Percentiles rank a stretch among this genome's conserved stretches.
Evolutionary conservation across 78 protist genomes (phyloP).

Genomic region (Diacronema lutheri): DNA sequence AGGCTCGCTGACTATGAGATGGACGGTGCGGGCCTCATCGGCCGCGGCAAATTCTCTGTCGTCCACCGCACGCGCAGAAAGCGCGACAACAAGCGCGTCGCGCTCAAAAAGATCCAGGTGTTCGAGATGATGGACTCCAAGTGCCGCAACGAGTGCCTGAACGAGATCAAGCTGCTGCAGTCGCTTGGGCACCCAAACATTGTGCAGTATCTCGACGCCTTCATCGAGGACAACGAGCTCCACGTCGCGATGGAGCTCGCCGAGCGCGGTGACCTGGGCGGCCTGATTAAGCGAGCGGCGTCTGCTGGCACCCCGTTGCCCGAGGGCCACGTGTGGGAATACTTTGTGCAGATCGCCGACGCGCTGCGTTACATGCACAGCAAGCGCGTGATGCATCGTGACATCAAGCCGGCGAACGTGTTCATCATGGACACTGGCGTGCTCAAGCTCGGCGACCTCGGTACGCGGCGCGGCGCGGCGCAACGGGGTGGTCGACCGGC

Average conservation of each 20-base stretch:
- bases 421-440: conserved; percentile 11
- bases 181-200: conserved; percentile 34
- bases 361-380: conserved; percentile 59
- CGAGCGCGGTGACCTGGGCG: conserved; percentile 33
- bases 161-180: conserved; percentile 40
- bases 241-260: conserved; percentile 48
- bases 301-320: not conserved
- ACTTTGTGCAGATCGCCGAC: conserved; percentile 5
- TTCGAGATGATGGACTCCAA: conserved; percentile 30
- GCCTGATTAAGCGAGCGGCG: conserved; percentile 12
- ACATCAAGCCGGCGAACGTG: conserved; percentile 67
- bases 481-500: too few relatives aligned
- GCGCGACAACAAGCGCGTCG: not conserved
- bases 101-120: conserved; percentile 19
- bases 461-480: too few relatives aligned
- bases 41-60: conserved; percentile 5
- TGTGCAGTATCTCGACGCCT: conserved; percentile 37
- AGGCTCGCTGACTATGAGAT: not conserved
- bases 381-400: conserved; percentile 61
- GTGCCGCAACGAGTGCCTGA: conserved; percentile 36
- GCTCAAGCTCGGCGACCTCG: conserved; percentile 39
- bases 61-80: conserved; percentile 3
- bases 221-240: conserved; percentile 39
- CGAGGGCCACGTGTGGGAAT: not conserved
- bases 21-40: not conserved